These are phyloP conservation scores for Calonectria multiphialidica DNA, from an alignment of 2,329 filamentous ascomycete genomes.

Conservation along the genomic window DNA sequence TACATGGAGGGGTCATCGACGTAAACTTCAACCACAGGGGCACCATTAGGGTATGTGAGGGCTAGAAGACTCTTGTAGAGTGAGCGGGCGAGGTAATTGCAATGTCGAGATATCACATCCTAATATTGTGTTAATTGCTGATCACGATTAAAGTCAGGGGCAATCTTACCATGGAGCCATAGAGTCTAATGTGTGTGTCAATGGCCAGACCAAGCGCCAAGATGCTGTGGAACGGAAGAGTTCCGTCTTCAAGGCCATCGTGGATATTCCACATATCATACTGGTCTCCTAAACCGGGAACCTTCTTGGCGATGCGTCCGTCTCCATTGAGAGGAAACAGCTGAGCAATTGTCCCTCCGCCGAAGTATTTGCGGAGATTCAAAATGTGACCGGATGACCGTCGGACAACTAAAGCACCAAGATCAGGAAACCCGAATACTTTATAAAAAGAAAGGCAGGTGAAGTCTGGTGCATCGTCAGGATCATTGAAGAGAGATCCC, in stretches of 20 bases:
- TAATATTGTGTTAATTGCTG: conserved; percentile 24
- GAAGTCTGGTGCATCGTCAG: conserved; percentile 68
- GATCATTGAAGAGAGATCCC: conserved; percentile 62
- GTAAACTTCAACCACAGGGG: conserved; percentile 66
- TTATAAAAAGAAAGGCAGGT: conserved; percentile 73
- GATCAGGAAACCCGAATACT: conserved; percentile 76
- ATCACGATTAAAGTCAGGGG: no score
- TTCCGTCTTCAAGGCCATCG: conserved; percentile 75
- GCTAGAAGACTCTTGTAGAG: conserved; percentile 60
- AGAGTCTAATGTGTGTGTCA: conserved; percentile 66
- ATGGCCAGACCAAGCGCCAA: conserved; percentile 72
- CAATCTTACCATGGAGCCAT: conserved; percentile 61
- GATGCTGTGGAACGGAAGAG: conserved; percentile 74
- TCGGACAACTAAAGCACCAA: conserved; percentile 71
- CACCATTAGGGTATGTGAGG: conserved; percentile 67
- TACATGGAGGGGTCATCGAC: conserved; percentile 60
- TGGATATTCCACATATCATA: conserved; percentile 60
- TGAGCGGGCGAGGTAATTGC: conserved; percentile 62
- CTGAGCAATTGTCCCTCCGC: conserved; percentile 75
- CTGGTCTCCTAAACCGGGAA: conserved; percentile 51
- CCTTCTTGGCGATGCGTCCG: conserved; percentile 51
- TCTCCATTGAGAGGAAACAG: conserved; percentile 47
- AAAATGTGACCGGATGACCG: conserved; percentile 67
- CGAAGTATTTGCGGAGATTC: conserved; percentile 71
- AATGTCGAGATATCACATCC: conserved; percentile 68